These are phyloP conservation scores for Amaranthus hypochondriacus DNA, from an alignment of 148 eudicot genomes.

Conservation along the genomic window DNA sequence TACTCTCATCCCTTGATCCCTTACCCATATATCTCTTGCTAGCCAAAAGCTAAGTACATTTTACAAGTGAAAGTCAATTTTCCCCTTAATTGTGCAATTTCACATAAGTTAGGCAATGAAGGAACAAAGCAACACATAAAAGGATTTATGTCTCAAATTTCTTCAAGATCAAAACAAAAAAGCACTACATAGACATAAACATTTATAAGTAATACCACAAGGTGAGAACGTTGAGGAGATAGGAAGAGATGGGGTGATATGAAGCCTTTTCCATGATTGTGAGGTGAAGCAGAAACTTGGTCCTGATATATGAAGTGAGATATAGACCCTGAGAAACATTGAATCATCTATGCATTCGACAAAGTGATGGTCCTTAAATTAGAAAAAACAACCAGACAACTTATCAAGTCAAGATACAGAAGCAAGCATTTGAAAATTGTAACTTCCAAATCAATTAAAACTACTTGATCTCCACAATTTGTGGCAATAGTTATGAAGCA, in stretches of 20 bases:
- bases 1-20: not conserved
- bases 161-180: not conserved
- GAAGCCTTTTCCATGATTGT: conserved; percentile 25
- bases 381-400: conserved; percentile 7
- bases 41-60: not conserved
- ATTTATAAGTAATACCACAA: conserved; percentile 35
- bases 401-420: not conserved
- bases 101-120: not conserved
- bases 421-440: not conserved
- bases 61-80: no score
- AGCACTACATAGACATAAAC: not conserved
- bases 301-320: conserved; percentile 31
- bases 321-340: conserved; percentile 34
- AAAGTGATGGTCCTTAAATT: not conserved
- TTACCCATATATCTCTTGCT: not conserved
- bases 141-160: not conserved
- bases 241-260: conserved; percentile 39
- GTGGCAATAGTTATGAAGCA: not conserved
- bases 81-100: no score
- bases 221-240: conserved; percentile 59
- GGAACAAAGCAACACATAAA: not conserved
- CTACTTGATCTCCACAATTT: not conserved
- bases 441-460: conserved; percentile 12
- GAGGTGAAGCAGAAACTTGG: conserved; percentile 79
- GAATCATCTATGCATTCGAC: no score